Base-by-base conservation (phyloP, 2,329 filamentous ascomycete genomes). In the Aspergillus vadensis region DNA sequence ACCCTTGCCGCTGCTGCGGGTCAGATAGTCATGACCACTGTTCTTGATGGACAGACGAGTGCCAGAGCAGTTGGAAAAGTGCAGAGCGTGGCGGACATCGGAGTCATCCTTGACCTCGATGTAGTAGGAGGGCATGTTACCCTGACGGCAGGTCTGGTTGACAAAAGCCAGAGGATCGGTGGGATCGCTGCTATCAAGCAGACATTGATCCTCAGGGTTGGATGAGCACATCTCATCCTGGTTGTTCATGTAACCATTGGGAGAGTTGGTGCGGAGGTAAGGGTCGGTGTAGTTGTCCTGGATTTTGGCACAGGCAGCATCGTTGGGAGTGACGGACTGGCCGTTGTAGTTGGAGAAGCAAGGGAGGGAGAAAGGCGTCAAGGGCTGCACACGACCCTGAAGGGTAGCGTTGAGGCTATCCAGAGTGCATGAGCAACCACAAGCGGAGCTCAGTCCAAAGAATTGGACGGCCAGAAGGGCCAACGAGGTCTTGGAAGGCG, bases 11-110 rank as follows among this genome's bases (percentile, higher is more conserved):
- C 69, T 74, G 41, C 67, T 74, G 30, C 73, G 70, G 7, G 68
- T 69, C 60, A 74, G 67, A 54, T 70, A 76, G 44, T 76, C 74
- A 56, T 76, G 73, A 3, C 74, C 74, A 43, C 65, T 73, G 48
- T 75, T 76, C 61, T 75, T 73, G 55, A 76, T 69, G 10, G 51
- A 55, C 2, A 68, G 32, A 14, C 51, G 59, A 15, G 55, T 57
- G 19, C 62, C 59, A 1, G 59, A 61, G 47, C 49, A 58, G 52
- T 44, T 43, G 12, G 64, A 57, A 55, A 55, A 67, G n/a, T 51
- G 38, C 43, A 60, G 48, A 2, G 60, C 63, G 19, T 55, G 54
- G 4, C 55, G 23, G 27, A 65, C 60, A 43, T 66, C 63, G 2
- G 25, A 21, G 7, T 52, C 58, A 19, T 55, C 19, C 14, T 52